phyloP scores from a whole-genome alignment of 257 asterid species.

The Haberlea rhodopensis region DNA sequence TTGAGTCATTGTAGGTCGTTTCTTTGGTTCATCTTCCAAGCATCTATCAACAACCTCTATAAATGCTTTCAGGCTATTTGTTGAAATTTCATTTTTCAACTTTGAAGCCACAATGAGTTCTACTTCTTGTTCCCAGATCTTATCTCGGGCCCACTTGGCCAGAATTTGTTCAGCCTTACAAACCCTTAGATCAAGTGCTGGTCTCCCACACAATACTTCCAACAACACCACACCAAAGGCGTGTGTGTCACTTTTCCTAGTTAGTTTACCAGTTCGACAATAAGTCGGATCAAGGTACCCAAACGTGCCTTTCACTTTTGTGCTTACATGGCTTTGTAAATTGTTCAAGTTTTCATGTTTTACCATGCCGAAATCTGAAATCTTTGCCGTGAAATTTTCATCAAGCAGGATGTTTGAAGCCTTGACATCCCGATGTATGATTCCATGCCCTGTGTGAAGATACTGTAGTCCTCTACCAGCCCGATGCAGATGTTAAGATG shows the following conservation, averaged over 20 bases:
- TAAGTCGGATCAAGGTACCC: no score
- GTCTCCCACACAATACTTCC: conserved; percentile 55
- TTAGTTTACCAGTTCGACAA: no score
- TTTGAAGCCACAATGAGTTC: conserved; percentile 37
- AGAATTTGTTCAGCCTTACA: conserved; percentile 41
- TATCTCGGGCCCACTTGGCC: conserved; percentile 40
- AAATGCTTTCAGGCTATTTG: conserved; percentile 38
- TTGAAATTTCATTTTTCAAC: conserved; percentile 35
- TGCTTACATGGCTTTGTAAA: no score
- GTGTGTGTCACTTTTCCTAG: conserved; percentile 59
- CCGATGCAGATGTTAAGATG: conserved; percentile 52
- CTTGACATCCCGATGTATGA: conserved; percentile 58
- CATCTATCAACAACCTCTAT: conserved; percentile 43
- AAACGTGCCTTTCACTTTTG: no score
- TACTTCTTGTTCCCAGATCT: conserved; percentile 40
- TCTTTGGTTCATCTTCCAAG: no score
- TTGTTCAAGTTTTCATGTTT: conserved; percentile 39
- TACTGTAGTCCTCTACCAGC: conserved; percentile 48
- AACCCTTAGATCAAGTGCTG: conserved; percentile 37
- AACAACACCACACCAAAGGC: conserved; percentile 66
- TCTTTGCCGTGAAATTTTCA: no score
- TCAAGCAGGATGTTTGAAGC: conserved; percentile 48
- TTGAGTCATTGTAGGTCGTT: no score
- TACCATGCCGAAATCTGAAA: conserved; percentile 60
- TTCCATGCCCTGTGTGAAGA: conserved; percentile 42